phyloP scores from a whole-genome alignment of 1,284 basidiomycete genomes.

The Apiotrichum gamsii region DNA sequence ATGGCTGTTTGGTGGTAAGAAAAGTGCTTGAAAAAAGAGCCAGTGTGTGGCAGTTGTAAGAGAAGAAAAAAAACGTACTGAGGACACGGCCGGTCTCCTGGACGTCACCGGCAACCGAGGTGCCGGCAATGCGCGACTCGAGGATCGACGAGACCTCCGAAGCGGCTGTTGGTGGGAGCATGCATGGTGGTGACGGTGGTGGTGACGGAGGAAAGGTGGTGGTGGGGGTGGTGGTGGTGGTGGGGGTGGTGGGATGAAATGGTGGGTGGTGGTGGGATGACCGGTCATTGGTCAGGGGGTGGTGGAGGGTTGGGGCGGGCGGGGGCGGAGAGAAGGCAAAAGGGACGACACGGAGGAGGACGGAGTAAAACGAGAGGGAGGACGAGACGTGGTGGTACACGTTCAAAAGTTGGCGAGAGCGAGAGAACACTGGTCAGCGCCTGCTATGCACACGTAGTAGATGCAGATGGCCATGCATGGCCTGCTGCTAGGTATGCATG shows the following conservation, averaged over 20 bases:
- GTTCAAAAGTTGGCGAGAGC: no score
- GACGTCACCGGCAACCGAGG: conserved; percentile 82
- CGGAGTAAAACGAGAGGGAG: not conserved
- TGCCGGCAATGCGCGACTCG: conserved; percentile 94
- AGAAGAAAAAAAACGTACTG: conserved; percentile 56
- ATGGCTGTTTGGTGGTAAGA: conserved; percentile 60
- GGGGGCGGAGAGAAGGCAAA: conserved; percentile 1
- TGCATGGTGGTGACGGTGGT: not conserved
- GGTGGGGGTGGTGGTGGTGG: no score
- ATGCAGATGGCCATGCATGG: no score
- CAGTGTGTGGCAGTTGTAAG: not conserved
- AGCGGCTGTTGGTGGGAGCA: conserved; percentile 59
- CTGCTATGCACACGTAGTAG: no score
- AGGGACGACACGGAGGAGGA: not conserved
- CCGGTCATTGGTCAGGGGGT: conserved; percentile 3
- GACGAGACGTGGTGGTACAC: no score
- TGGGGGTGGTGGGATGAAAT: not conserved
- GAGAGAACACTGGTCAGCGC: not conserved
- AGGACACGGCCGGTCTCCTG: conserved; percentile 98
- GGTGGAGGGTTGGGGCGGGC: conserved; percentile 50
- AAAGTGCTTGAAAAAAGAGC: not conserved
- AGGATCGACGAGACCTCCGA: conserved; percentile 99
- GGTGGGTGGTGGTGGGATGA: conserved; percentile 1
- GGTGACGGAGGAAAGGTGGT: no score
- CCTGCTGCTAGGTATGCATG: not conserved